A percentile compares a stretch with the other conserved stretches of the same genome.
phyloP scores from a whole-genome alignment of 352 stramenopile genomes.

The Phytophthora cryptogea region DNA sequence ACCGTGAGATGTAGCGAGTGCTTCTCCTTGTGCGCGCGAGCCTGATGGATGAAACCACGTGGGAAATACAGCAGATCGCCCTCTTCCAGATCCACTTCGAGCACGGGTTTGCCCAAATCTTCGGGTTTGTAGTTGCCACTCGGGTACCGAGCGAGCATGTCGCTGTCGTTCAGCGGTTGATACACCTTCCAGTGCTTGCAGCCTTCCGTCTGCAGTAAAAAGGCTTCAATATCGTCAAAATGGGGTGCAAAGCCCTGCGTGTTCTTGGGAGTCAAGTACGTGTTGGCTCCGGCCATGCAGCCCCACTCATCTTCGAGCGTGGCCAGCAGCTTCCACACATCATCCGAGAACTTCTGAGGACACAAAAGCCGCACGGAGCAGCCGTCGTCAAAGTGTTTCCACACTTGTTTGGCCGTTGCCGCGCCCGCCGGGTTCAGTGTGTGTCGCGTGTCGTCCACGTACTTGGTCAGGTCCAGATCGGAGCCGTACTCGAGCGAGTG shows the following conservation, averaged over 20 bases:
- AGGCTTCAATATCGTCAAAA: slow-evolving; percentile 97
- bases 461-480: slow-evolving; percentile 90
- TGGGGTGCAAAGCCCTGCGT: slow-evolving; percentile 97
- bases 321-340: slow-evolving; percentile 90
- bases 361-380: slow-evolving; percentile 93
- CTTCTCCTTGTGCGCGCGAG: slow-evolving; percentile 53
- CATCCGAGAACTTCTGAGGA: slow-evolving; percentile 92
- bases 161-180: slow-evolving; percentile 50
- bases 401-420: slow-evolving; percentile 70
- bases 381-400: slow-evolving; percentile 82
- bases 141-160: slow-evolving; percentile 65
- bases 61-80: slow-evolving; percentile 93
- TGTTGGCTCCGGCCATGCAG: slow-evolving; percentile 95
- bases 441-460: slow-evolving; percentile 77
- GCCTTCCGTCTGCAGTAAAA: slow-evolving; percentile 94
- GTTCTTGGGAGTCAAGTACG: slow-evolving; percentile 92
- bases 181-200: slow-evolving; percentile 95
- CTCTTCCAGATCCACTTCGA: slow-evolving; percentile 83
- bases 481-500: slow-evolving; percentile 77
- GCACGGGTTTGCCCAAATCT: slow-evolving; percentile 73
- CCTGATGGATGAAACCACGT: slow-evolving; percentile 90
- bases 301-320: slow-evolving; percentile 94
- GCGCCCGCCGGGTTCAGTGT: slow-evolving; percentile 67
- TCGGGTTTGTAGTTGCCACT: slow-evolving; percentile 81
- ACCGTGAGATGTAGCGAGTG: slow-evolving; percentile 91